phyloP scores from a whole-genome alignment of 371 early-diverging fungal species.

The Actinomortierella wolfii region DNA sequence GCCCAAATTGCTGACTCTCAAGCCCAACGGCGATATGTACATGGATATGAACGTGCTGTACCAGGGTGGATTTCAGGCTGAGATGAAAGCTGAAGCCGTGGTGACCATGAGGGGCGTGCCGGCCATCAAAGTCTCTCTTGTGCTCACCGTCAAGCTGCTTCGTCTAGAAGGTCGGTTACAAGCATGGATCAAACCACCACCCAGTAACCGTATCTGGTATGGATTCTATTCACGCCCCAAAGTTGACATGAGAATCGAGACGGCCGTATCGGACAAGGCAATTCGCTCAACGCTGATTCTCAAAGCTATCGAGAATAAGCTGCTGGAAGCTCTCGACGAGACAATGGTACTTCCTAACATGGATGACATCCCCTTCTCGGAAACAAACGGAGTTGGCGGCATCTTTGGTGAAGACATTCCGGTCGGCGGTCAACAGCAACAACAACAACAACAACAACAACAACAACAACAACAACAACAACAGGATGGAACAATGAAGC shows the following conservation, averaged over 20 bases:
- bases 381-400: constrained; percentile 65
- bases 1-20: constrained; percentile 72
- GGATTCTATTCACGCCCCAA: constrained; percentile 84
- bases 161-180: constrained; percentile 74
- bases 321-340: constrained; percentile 81
- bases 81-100: constrained; percentile 71
- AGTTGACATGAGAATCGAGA: constrained; percentile 84
- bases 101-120: constrained; percentile 56
- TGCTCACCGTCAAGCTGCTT: constrained; percentile 73
- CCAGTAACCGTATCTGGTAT: constrained; percentile 89
- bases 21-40: constrained; percentile 74
- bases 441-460: constrained; percentile 1
- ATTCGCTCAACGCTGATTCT: constrained; percentile 81
- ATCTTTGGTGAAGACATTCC: constrained; percentile 58
- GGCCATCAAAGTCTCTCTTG: constrained; percentile 77
- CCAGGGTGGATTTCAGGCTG: constrained; percentile 74
- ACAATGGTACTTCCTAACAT: constrained; percentile 89
- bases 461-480: not conserved
- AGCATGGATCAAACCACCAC: constrained; percentile 81
- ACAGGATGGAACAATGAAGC: not conserved
- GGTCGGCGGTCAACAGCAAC: constrained; percentile 21
- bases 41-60: constrained; percentile 81
- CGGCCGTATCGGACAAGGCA: constrained; percentile 85
- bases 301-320: constrained; percentile 83
- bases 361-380: constrained; percentile 88